These are phyloP conservation scores for Acer negundo DNA, from an alignment of 345 rosid genomes.

Conservation along the genomic window DNA sequence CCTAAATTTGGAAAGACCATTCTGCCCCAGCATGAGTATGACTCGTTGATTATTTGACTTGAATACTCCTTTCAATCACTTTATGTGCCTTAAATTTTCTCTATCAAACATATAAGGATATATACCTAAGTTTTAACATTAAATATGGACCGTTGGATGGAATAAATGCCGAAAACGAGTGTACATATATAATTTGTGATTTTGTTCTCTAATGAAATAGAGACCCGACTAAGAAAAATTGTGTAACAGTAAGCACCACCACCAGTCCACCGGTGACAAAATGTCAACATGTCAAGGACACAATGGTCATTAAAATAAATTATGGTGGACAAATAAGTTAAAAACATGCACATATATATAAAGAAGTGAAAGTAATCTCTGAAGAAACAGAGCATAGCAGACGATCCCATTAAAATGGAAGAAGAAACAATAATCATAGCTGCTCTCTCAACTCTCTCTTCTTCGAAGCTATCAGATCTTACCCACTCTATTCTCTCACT, in stretches of 20 bases:
- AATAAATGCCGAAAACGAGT: not conserved
- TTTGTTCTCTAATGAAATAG: not conserved
- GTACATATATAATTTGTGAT: not conserved
- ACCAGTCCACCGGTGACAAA: too few relatives aligned
- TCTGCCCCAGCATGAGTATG: too few relatives aligned
- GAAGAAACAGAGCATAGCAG: constrained; percentile 13
- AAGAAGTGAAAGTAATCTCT: not conserved
- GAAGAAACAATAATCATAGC: constrained; percentile 53
- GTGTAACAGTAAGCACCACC: too few relatives aligned
- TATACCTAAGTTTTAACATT: not conserved
- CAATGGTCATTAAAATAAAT: not conserved
- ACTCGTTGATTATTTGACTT: too few relatives aligned
- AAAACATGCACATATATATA: not conserved
- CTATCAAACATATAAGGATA: too few relatives aligned
- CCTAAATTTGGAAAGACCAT: too few relatives aligned
- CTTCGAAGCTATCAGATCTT: constrained; percentile 52
- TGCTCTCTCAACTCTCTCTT: constrained; percentile 62
- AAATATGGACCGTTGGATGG: not conserved
- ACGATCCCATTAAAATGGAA: constrained; percentile 54
- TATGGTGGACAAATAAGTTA: not conserved
- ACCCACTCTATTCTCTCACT: constrained; percentile 50
- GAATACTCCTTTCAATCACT: too few relatives aligned
- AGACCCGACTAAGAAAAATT: not conserved
- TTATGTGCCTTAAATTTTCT: too few relatives aligned
- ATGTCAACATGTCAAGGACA: not conserved